Evolutionary conservation across 345 rosid species (phyloP).

Genomic region (Dipteronia dyeriana): DNA sequence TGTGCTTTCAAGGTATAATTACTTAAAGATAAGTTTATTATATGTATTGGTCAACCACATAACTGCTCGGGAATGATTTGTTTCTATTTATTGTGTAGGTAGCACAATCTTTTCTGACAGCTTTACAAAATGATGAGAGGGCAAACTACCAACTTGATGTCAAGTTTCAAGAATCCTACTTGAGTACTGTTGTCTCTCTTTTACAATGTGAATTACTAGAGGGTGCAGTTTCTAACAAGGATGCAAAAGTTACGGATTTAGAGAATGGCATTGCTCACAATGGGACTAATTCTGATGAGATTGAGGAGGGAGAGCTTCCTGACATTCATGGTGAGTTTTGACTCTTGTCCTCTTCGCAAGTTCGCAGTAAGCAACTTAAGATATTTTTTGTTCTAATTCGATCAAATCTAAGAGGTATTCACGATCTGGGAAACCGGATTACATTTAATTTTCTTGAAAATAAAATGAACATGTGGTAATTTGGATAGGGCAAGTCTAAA

Average conservation of each 20-base stretch:
- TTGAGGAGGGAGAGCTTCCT: conserved; percentile 99
- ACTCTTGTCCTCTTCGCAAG: conserved; percentile 9
- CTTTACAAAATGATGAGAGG: conserved; percentile 92
- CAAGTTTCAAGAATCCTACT: conserved; percentile 92
- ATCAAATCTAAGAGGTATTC: background rate
- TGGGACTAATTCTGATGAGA: conserved; percentile 52
- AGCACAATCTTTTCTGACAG: conserved; percentile 88
- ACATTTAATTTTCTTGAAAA: background rate
- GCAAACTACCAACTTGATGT: conserved; percentile 90
- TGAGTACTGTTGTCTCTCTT: conserved; percentile 72
- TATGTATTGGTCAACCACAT: conserved; percentile 13
- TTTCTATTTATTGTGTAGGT: conserved; percentile 49
- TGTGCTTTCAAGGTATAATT: conserved; percentile 92
- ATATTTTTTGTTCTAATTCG: background rate
- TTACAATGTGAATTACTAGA: conserved; percentile 85
- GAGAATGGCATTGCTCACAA: conserved; percentile 38
- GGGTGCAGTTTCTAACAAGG: conserved; percentile 81
- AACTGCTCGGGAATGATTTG: background rate
- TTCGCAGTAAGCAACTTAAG: conserved; percentile 10
- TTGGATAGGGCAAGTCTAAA: background rate
- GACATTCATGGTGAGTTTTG: conserved; percentile 73
- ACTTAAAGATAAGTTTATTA: background rate
- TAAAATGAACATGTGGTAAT: background rate
- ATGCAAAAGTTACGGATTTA: conserved; percentile 35
- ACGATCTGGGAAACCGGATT: background rate